Base-by-base conservation (phyloP, 805 yeast genomes). In the Candida broadrunensis region DNA sequence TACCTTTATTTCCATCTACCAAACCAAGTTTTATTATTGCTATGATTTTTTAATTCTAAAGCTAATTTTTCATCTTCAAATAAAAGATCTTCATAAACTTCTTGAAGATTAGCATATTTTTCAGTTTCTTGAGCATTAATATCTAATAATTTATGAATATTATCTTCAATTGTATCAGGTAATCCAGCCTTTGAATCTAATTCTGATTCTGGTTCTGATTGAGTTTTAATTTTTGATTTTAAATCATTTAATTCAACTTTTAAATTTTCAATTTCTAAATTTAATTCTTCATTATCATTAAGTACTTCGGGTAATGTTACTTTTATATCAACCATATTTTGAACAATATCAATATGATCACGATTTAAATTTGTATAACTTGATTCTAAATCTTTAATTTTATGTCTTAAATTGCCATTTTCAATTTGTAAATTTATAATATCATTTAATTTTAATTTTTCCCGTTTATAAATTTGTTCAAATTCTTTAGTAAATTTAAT, bases 301-400 rank as follows among this genome's bases (percentile, higher is more conserved):
- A 75, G 70, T 19, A 91, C 60, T 25, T 84, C 83, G 2, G 95
- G 96, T 19, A 85, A 70, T 39, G 72, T 76, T 31, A 90, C 77
- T 54, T 93, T 82, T 30, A 86, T 83, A 47, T 79, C 80, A 25
- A 91, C 88, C 81, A 93, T 79, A 49, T 82, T 88, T 62, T 90
- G 91, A 3, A 96, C 95, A 29, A 89, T 78, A 40, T 79, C 85
- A 21, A 89, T 78, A 60, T 93, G 97, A 54, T 90, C 97, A 45
- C 78, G 72, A 56, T 87, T 88, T 44, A 91, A 66, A 2, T 78
- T 67, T 3, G 83, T 78, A 54, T 82, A 81, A 17, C 83, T 77
- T 14, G 80, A 71, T 60, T 88, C 96, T 29, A 89, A 70, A 44
- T 80, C 75, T 54, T 85, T 75, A 38, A 88, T 82, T 48, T 87